phyloP scores from a whole-genome alignment of 495 filamentous ascomycete genomes.

The Neurospora discreta region DNA sequence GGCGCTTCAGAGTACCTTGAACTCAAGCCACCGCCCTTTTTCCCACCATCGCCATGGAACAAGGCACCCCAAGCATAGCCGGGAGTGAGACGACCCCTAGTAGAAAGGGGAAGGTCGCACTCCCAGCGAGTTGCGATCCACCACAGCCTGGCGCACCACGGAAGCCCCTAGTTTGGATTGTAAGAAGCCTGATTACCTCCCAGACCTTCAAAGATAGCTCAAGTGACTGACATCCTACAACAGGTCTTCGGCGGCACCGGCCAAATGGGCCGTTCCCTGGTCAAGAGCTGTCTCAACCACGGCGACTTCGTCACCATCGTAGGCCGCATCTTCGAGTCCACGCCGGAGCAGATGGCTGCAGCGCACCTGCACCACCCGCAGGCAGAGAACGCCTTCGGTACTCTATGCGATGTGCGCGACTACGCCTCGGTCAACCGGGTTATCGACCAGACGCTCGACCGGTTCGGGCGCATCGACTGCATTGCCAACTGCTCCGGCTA shows the following conservation, averaged over 20 bases:
- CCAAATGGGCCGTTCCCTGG: conserved; percentile 87
- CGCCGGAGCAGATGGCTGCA: conserved; percentile 49
- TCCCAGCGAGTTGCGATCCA: conserved; percentile 71
- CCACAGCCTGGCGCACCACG: conserved; percentile 60
- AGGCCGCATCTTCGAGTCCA: conserved; percentile 74
- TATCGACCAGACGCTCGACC: conserved; percentile 53
- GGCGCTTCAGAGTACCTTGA: background rate
- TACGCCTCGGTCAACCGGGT: conserved; percentile 64
- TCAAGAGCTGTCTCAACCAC: conserved; percentile 65
- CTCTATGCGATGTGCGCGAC: conserved; percentile 83
- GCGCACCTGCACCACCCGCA: conserved; percentile 50
- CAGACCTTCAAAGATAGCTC: background rate
- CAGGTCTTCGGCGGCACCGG: conserved; percentile 91
- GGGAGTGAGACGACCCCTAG: background rate
- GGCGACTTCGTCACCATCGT: conserved; percentile 84
- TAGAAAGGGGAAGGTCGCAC: conserved; percentile 29
- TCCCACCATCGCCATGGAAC: background rate
- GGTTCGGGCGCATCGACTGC: conserved; percentile 76
- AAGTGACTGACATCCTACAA: conserved; percentile 3
- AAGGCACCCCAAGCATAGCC: background rate
- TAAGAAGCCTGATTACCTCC: conserved; percentile 27
- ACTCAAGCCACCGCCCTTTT: background rate
- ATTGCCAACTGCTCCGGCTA: conserved; percentile 88
- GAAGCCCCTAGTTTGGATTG: conserved; percentile 73
- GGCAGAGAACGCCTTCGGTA: conserved; percentile 66